Conservation (phyloP, 2,329 filamentous ascomycete species). For the Claviceps purpurea region DNA sequence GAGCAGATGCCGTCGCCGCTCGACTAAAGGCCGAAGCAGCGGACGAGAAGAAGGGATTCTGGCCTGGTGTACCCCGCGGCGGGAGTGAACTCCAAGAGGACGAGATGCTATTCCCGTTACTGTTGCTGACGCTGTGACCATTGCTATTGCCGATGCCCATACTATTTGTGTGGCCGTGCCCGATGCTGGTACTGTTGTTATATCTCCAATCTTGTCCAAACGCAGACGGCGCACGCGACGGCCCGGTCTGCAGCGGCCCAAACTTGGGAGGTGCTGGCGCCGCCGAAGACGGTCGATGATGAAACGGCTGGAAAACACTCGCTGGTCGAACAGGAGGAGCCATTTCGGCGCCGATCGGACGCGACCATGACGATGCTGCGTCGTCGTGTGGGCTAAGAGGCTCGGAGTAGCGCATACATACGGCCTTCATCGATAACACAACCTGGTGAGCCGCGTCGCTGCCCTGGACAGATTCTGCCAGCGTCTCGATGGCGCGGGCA, state of each 20-base stretch:
- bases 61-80: constrained; percentile 2
- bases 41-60: constrained; percentile 2
- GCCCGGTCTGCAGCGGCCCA: constrained; percentile 16
- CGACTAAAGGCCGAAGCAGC: constrained; percentile 7
- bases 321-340: constrained; percentile 10
- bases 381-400: neutral
- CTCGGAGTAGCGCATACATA: constrained; percentile 3
- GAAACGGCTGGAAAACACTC: constrained; percentile 14
- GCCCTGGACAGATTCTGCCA: constrained; percentile 16
- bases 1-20: neutral
- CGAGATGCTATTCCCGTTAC: neutral
- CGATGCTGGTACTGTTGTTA: neutral
- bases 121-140: neutral
- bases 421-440: constrained; percentile 14
- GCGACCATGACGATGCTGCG: neutral
- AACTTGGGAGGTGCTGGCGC: constrained; percentile 18
- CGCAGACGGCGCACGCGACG: constrained; percentile 16
- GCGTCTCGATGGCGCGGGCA: constrained; percentile 19
- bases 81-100: constrained; percentile 12
- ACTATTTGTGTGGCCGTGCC: neutral
- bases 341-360: neutral
- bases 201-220: constrained; percentile 14
- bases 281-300: constrained; percentile 8
- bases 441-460: constrained; percentile 14
- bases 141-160: neutral